Conservation (phyloP, 108 stramenopile genomes). For the Aurantiochytrium sp. region DNA sequence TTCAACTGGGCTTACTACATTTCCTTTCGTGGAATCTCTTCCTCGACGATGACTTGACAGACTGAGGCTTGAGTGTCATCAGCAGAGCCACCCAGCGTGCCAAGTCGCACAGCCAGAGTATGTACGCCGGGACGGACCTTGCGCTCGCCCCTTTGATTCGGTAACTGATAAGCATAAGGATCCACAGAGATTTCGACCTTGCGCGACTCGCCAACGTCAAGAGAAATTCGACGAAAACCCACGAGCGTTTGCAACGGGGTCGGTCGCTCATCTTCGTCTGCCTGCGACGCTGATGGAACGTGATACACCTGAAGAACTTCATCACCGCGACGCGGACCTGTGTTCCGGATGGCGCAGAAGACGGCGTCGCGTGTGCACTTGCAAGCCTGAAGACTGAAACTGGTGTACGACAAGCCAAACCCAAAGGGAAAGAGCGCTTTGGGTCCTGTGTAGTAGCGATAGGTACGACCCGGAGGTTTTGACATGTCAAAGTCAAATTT, state of each 20-base stretch:
- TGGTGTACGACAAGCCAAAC: neutral
- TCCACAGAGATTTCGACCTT: neutral
- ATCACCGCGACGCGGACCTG: neutral
- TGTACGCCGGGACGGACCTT: neutral
- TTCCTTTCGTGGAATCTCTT: no score
- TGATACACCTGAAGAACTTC: neutral
- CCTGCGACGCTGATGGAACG: neutral
- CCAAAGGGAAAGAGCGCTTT: neutral
- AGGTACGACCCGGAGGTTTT: neutral
- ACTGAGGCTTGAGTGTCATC: neutral
- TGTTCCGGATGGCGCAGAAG: neutral
- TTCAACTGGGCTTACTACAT: no score
- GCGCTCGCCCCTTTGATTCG: neutral
- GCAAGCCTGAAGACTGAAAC: neutral
- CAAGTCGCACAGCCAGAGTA: neutral
- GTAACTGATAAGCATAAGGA: neutral
- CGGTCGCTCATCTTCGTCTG: neutral
- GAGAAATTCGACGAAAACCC: neutral
- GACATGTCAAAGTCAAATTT: neutral
- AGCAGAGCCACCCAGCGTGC: neutral
- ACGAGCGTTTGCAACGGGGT: neutral
- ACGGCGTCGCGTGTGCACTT: neutral
- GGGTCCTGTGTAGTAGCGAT: neutral
- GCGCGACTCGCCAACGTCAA: neutral
- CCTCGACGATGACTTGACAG: neutral